Base-by-base conservation (phyloP, 2,329 filamentous ascomycete species). In the Lithohypha guttulata region DNA sequence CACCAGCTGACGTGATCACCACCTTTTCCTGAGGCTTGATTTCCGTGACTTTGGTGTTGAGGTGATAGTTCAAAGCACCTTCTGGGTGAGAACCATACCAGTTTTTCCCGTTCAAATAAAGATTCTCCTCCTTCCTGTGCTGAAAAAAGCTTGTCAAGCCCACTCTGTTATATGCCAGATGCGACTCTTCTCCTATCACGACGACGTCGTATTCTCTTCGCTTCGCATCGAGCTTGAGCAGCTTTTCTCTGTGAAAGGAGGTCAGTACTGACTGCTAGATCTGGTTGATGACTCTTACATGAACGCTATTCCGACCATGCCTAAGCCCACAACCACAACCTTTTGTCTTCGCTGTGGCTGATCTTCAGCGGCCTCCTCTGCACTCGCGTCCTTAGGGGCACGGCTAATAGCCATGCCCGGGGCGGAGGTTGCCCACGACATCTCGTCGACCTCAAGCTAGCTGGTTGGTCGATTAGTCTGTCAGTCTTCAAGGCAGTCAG, bases 301-400 rank as follows among this genome's bases (percentile, higher is more conserved):
- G 58, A 93, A 89, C 28, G 82, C 79, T 50, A 91, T 81, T 26
- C 81, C 84, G 30, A 94, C 86, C 87, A 95, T 95, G 2, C 86
- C 86, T 61, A 94, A 62, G 7, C 86, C 86, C 26, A 93, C 84
- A 25, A 93, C 77, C 2, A 93, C 84, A 23, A 93, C 63, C 54
- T 71, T 77, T 58, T 83, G 84, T 45, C 75, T 65, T 44, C 62
- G 35, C 48, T 22, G 48, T 47, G 37, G 29, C 8, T 46, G 41
- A 18, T 35, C 30, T 13, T 46, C 32, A 22, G 43, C 35, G 20
- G 33, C 42, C 20, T 42, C 33, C 25, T 45, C 42, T 22, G 47
- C 39, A 20, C 50, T 49, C 14, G 44, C 44, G 34, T 47, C 46
- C n/a, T 53, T 38, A 6, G 52, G 48, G 3, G 42, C 31, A 7